Evolutionary conservation across 176 grass and related monocot species (phyloP).

Genomic region (Carex scoparia): DNA sequence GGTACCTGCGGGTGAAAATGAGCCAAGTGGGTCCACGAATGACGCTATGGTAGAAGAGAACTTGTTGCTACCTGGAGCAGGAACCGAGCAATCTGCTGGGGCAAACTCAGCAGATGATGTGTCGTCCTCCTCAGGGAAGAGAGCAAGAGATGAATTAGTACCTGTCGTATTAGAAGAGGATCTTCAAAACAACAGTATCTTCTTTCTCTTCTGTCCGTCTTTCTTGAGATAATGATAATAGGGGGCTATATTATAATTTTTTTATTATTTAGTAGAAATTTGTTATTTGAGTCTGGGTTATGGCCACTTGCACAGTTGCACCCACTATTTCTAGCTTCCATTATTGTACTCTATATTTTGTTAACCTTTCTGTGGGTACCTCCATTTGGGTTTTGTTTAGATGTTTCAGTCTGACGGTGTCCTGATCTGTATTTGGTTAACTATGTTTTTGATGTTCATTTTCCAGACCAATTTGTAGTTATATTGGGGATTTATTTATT

Average conservation of each 20-base stretch:
- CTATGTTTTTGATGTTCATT: not conserved
- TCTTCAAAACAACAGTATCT: not conserved
- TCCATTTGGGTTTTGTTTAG: not conserved
- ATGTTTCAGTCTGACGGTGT: not conserved
- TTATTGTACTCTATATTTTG: not conserved
- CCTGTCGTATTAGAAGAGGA: not conserved
- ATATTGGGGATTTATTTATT: not conserved
- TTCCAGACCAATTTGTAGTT: not conserved
- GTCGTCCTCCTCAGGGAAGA: conserved; percentile 1
- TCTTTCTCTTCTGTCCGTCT: not conserved
- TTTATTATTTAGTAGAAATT: not conserved
- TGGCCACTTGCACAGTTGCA: not conserved
- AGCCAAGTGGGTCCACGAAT: not conserved
- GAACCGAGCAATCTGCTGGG: conserved; percentile 4
- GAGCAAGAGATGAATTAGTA: not conserved
- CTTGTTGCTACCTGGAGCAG: not conserved
- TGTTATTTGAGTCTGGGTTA: not conserved
- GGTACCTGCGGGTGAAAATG: conserved; percentile 1
- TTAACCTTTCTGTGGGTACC: not conserved
- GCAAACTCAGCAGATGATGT: not conserved
- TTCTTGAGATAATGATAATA: conserved; percentile 6
- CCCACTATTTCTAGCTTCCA: not conserved
- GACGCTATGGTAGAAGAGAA: not conserved
- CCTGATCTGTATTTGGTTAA: not conserved
- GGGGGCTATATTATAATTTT: not conserved